Evolutionary conservation across 2,329 filamentous ascomycete species (phyloP), one percentile per base, ranked within the genome.

Genomic region (Penicillium sp.): DNA sequence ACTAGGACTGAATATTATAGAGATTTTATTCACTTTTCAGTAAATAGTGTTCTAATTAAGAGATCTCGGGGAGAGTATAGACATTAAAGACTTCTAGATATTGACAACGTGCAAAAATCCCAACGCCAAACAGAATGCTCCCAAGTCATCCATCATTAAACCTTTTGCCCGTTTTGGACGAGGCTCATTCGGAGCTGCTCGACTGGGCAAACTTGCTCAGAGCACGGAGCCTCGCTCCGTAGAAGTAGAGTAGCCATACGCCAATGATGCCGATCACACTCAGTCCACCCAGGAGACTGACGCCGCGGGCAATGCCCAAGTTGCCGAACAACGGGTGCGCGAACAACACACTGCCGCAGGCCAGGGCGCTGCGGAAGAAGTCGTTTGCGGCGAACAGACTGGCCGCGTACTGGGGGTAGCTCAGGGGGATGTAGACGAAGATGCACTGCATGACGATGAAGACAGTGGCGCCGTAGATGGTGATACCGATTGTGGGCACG

Each of bases 361-460:
- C 53, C 13, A 55, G 35, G 1, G 50, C 52, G 43, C 52, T 55
- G 37, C 52, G 48, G 43, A 50, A 58, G 41, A 65, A 59, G 39
- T 66, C 63, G 43, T 66, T 68, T 8, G 58, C 61, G 0, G 63
- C 65, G 39, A 68, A 65, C 28, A 67, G 47, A 23, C 56, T 60
- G 2, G 59, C 63, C 4, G 59, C 54, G 23, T 66, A 66, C 33
- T 49, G 49, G 2, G 63, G 63, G 36, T 66, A 66, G 6, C 52
- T 54, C 2, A 59, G 29, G 1, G 62, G 54, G n/a, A 70, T 54
- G 35, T 70, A 69, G n/a, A 67, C 45, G 32, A 69, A 67, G 19
- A 70, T 47, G 43, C 58, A 68, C 55, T 73, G 70, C 48, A 72
- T 60, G 13, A 71, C 48, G 29, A 70, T 47, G 45, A 72, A 70